Evolutionary conservation across 148 eudicot genomes (phyloP), one percentile per base, ranked within the genome.

Genomic region (Talinum fruticosum): DNA sequence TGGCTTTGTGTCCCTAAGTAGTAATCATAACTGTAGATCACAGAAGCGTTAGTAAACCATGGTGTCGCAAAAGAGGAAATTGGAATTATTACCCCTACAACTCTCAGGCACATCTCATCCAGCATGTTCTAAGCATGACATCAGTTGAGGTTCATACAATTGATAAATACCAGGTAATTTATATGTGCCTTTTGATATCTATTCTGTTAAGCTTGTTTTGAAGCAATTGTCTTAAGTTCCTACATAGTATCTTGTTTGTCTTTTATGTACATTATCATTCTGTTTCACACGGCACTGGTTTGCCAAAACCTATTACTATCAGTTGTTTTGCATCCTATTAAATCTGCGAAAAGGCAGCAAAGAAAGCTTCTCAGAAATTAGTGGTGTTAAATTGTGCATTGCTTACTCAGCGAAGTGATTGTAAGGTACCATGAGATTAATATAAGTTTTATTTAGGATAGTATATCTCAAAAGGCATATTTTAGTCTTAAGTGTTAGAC

Each of bases 101-200:
- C 79, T 81, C 93, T 78, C 99, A 96, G 86, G 92, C 93, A 49
- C 87, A 85, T 84, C 93, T 93, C 53, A 90, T 93, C 66, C 87
- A 84, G 36, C 83, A 80, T 66, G 80, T 83, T 83, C 75, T 90
- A 64, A 83, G 83, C 71, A 66, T 78, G 79, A 79, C 82, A 61
- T 79, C 88, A 70, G 97, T 96, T 72, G 99, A 96, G 89, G 92
- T 90, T 81, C 93, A 96, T 85, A 93, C 97, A 38, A 96, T 96
- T 73, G 99, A 96, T 74, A 93, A 93, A 82, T 96, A 96, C 81
- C 99, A 96, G 99, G 99, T 95, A 28, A 62, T 71, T 78, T 19
- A 51, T 18, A 37, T 71, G 10, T 64, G 18, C 79, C 77, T 74
- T 30, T 28, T 28, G 19, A 23, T 61, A 41, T 74, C 47, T 53